A percentile compares a stretch with the other conserved stretches of the same genome.
These are phyloP conservation scores for Leptographium procerum DNA, from an alignment of 2,329 filamentous ascomycete species.

Conservation along the genomic window DNA sequence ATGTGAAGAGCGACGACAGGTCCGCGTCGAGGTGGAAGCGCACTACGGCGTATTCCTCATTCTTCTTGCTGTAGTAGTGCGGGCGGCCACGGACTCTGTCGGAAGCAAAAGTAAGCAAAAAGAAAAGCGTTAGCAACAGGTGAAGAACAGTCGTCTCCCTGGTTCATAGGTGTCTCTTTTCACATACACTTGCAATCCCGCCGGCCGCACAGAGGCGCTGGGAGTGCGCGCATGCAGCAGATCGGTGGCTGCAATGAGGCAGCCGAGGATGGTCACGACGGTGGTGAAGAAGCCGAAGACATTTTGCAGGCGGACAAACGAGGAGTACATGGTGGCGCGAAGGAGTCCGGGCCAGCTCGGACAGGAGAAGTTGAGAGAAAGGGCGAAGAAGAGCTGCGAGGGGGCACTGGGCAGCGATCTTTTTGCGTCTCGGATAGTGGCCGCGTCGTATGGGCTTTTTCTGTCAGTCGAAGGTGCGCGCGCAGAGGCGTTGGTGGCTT, in stretches of 20 bases:
- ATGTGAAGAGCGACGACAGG: constrained; percentile 85
- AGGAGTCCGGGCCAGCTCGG: not conserved
- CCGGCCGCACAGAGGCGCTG: constrained; percentile 46
- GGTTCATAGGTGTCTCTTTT: no score
- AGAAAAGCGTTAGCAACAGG: not conserved
- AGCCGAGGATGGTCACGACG: constrained; percentile 71
- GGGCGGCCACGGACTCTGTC: constrained; percentile 76
- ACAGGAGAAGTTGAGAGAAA: no score
- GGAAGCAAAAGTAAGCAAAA: not conserved
- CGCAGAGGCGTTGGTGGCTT: no score
- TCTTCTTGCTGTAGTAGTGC: constrained; percentile 89
- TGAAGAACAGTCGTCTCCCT: constrained; percentile 1
- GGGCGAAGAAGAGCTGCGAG: no score
- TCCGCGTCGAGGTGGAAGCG: constrained; percentile 90
- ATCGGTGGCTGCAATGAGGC: constrained; percentile 71
- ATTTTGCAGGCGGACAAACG: constrained; percentile 74
- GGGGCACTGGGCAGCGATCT: no score
- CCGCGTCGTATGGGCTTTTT: not conserved
- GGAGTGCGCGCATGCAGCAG: constrained; percentile 59
- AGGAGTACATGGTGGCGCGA: constrained; percentile 63
- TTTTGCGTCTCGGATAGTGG: not conserved
- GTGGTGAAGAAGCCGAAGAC: constrained; percentile 98
- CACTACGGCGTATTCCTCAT: constrained; percentile 92
- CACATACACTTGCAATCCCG: constrained; percentile 75
- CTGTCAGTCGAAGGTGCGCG: not conserved